Evolutionary conservation across 371 early-diverging fungal species (phyloP).

Genomic region (Syncephalastrum racemosum): DNA sequence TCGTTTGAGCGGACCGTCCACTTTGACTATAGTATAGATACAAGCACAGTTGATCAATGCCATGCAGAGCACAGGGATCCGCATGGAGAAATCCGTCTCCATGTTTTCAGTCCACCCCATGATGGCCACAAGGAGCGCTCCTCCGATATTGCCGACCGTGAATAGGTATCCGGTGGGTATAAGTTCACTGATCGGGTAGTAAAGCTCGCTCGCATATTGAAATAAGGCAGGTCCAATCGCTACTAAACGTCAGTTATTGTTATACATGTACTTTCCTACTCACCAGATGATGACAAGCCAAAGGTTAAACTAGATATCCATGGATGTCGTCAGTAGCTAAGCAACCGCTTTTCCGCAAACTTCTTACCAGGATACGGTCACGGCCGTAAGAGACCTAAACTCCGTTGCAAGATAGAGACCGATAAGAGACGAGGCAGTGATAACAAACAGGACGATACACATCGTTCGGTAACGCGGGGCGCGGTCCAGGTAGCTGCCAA

Average conservation of each 20-base stretch:
- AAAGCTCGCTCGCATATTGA: conserved; percentile 51
- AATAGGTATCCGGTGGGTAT: conserved; percentile 51
- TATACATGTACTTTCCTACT: neutral
- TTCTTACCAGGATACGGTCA: conserved; percentile 37
- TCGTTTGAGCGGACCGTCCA: conserved; percentile 39
- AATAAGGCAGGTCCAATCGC: conserved; percentile 54
- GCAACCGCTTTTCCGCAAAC: neutral
- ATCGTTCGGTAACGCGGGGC: conserved; percentile 34
- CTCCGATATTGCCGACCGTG: conserved; percentile 42
- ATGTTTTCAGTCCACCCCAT: conserved; percentile 50
- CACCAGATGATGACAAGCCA: conserved; percentile 53
- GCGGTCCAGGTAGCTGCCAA: conserved; percentile 45
- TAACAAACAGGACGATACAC: conserved; percentile 28
- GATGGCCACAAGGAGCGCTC: conserved; percentile 32
- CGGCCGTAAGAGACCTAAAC: conserved; percentile 20
- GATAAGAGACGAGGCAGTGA: conserved; percentile 25
- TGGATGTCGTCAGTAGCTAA: no score
- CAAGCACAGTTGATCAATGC: conserved; percentile 24
- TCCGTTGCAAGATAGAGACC: conserved; percentile 32
- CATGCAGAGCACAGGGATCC: conserved; percentile 32
- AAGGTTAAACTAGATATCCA: conserved; percentile 27
- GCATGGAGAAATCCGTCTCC: conserved; percentile 32
- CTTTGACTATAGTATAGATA: conserved; percentile 25
- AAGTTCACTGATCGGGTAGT: conserved; percentile 48
- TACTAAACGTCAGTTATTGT: conserved; percentile 7